Conservation (phyloP, 805 yeast species). For the Saturnispora bothae region DNA sequence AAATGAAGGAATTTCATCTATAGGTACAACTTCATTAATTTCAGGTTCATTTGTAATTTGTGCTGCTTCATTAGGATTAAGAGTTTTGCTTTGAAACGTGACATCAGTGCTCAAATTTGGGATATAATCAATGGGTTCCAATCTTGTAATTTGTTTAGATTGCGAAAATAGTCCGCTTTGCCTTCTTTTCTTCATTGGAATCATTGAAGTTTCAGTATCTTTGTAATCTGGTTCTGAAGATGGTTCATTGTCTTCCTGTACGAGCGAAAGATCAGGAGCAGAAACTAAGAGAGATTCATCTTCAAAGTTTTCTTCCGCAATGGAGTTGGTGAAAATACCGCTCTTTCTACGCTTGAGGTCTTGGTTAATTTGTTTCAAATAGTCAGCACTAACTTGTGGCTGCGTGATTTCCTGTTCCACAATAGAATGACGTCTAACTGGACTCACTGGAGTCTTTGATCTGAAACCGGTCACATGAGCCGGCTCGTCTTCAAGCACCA, state of each 20-base stretch:
- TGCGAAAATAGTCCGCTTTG: constrained; percentile 8
- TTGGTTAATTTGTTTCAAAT: constrained; percentile 9
- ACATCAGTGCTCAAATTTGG: constrained; percentile 2
- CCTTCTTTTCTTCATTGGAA: constrained; percentile 10
- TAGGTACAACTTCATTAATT: not conserved
- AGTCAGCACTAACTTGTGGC: constrained; percentile 7
- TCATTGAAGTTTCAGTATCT: constrained; percentile 7
- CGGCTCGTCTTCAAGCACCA: no score
- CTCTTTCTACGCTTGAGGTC: constrained; percentile 33
- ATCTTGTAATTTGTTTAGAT: no score
- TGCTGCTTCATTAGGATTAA: not conserved
- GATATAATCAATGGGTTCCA: not conserved
- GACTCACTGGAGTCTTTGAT: no score
- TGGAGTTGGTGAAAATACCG: constrained; percentile 16
- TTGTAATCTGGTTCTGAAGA: constrained; percentile 20
- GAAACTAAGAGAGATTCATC: not conserved
- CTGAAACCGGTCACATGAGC: no score
- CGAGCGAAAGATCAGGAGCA: constrained; percentile 6
- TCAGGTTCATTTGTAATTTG: no score
- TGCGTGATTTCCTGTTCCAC: no score
- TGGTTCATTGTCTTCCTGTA: constrained; percentile 7
- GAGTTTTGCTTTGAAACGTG: not conserved
- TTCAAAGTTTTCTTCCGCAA: not conserved
- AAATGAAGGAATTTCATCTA: not conserved
- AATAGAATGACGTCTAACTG: no score